phyloP scores from a whole-genome alignment of 331 rosid species.

The Prunus yedoensis region DNA sequence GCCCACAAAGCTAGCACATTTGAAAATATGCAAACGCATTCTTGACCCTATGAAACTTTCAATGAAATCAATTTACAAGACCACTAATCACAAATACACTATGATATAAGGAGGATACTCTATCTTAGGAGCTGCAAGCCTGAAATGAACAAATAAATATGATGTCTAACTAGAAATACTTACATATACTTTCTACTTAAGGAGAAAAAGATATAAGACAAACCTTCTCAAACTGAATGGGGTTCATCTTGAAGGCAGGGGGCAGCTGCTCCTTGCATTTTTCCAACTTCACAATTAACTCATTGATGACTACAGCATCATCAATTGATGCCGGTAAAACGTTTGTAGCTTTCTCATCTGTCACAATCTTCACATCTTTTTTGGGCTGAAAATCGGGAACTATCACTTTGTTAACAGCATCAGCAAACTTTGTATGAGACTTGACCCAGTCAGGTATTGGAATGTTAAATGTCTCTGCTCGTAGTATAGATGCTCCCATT shows the following conservation, averaged over 20 bases:
- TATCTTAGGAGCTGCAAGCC: neutral
- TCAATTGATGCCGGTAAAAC: conserved; percentile 22
- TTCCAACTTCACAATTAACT: conserved; percentile 16
- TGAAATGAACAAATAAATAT: neutral
- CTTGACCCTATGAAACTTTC: neutral
- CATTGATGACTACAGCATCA: conserved; percentile 26
- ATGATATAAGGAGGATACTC: neutral
- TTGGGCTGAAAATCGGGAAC: conserved; percentile 27
- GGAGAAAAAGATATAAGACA: neutral
- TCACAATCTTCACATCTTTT: conserved; percentile 27
- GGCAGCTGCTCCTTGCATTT: conserved; percentile 21
- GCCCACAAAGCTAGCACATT: neutral
- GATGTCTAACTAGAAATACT: neutral
- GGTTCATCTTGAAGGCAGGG: conserved; percentile 25
- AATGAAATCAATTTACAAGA: neutral
- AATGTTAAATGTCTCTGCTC: conserved; percentile 25
- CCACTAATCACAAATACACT: neutral
- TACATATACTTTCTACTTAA: neutral
- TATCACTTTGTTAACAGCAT: conserved; percentile 24
- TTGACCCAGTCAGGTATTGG: conserved; percentile 27
- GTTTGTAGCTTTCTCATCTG: conserved; percentile 26
- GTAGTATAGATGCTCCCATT: conserved; percentile 21
- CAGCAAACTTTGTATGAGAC: conserved; percentile 20
- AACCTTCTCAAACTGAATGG: conserved; percentile 34
- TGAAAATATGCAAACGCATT: neutral